Conservation (phyloP, 768 basidiomycete genomes). For the Boletus huronensis region DNA sequence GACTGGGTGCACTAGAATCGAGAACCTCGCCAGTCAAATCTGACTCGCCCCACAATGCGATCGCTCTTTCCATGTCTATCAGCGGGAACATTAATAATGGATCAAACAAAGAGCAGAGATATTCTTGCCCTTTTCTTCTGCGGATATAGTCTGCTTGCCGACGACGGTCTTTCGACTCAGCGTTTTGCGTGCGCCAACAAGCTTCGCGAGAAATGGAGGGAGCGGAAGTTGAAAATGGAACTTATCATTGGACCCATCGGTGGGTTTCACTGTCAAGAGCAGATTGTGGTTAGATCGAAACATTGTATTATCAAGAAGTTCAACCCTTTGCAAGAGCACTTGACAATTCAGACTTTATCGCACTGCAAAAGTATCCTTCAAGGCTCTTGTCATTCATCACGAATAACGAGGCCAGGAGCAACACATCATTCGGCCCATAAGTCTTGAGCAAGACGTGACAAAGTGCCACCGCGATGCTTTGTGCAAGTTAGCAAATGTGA, state of each 20-base stretch:
- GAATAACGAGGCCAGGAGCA: slow-evolving; percentile 12
- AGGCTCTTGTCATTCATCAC: background rate
- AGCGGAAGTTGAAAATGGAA: background rate
- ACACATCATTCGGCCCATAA: slow-evolving; percentile 8
- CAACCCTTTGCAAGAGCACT: background rate
- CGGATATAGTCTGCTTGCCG: background rate
- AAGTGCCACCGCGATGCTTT: slow-evolving; percentile 11
- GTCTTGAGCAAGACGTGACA: slow-evolving; percentile 12
- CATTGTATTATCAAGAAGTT: background rate
- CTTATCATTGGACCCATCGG: background rate
- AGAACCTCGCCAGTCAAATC: no score
- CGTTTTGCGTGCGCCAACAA: background rate
- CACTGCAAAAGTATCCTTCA: background rate
- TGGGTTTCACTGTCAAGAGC: background rate
- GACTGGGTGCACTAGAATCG: background rate
- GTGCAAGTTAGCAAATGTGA: background rate
- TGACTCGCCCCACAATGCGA: background rate
- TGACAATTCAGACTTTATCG: background rate
- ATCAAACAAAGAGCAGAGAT: background rate
- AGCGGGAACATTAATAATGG: background rate
- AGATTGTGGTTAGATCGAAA: background rate
- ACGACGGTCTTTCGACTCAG: background rate
- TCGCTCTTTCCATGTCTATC: background rate
- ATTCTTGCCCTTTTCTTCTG: background rate
- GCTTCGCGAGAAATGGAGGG: background rate